phyloP scores from a whole-genome alignment of 23 red algal genomes.

The Gracilariopsis chorda region DNA sequence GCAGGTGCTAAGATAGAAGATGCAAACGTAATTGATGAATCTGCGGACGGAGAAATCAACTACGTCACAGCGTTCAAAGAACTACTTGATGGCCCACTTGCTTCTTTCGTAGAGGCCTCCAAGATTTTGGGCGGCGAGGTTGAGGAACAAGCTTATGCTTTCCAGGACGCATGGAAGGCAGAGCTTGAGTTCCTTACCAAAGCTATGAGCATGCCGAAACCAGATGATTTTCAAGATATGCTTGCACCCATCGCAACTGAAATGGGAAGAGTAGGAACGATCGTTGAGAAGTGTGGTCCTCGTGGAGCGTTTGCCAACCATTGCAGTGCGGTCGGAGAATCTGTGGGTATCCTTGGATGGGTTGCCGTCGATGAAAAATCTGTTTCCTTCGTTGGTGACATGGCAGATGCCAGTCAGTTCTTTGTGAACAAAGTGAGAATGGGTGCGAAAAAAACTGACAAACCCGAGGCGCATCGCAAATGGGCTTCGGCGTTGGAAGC shows the following conservation, averaged over 20 bases:
- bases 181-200: constrained; percentile 54
- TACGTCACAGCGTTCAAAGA: constrained; percentile 49
- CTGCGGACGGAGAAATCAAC: neutral
- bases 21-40: neutral
- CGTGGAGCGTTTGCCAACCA: constrained; percentile 58
- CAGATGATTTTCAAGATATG: constrained; percentile 68
- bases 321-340: constrained; percentile 66
- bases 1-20: neutral
- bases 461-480: constrained; percentile 36
- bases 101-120: constrained; percentile 55
- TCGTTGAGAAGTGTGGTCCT: constrained; percentile 32
- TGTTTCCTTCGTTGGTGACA: constrained; percentile 59
- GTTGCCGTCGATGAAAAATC: constrained; percentile 77
- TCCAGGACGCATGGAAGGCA: constrained; percentile 42
- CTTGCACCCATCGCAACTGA: constrained; percentile 49
- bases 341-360: constrained; percentile 68
- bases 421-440: constrained; percentile 71
- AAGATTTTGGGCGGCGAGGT: constrained; percentile 58
- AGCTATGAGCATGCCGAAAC: constrained; percentile 41
- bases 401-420: constrained; percentile 61
- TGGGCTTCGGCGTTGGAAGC: constrained; percentile 49
- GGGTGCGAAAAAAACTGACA: constrained; percentile 63
- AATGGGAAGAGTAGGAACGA: constrained; percentile 47
- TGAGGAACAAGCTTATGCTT: constrained; percentile 5
- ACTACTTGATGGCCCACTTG: constrained; percentile 56